A percentile compares a stretch with the other conserved stretches of the same genome.
These are phyloP conservation scores for Xylaria venustula DNA, from an alignment of 495 filamentous ascomycete species.

Conservation along the genomic window DNA sequence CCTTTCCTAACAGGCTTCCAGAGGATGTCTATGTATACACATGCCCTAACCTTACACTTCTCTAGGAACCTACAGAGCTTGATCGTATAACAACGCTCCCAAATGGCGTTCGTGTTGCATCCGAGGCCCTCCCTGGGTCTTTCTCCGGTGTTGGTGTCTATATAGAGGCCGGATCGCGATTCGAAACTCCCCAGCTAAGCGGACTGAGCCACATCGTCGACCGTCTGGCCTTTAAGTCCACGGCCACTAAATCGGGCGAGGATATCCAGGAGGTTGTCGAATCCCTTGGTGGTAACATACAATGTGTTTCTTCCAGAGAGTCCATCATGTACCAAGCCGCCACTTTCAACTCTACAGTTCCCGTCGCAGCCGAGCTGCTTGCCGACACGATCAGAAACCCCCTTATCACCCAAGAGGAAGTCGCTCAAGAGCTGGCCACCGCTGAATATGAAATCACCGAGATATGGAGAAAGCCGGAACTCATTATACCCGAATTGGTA, in stretches of 20 bases:
- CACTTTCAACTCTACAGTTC: slow-evolving; percentile 92
- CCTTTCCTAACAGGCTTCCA: not conserved
- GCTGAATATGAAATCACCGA: slow-evolving; percentile 94
- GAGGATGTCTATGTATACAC: not conserved
- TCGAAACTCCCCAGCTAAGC: slow-evolving; percentile 80
- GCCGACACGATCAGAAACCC: slow-evolving; percentile 95
- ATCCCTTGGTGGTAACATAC: slow-evolving; percentile 87
- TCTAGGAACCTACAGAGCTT: slow-evolving; percentile 81
- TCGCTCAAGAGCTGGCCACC: slow-evolving; percentile 80
- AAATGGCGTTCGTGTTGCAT: slow-evolving; percentile 93
- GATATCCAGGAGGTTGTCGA: slow-evolving; percentile 86
- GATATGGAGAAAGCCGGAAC: slow-evolving; percentile 96
- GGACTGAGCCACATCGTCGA: slow-evolving; percentile 97
- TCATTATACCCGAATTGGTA: slow-evolving; percentile 92
- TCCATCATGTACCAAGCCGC: slow-evolving; percentile 98
- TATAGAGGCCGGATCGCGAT: slow-evolving; percentile 93
- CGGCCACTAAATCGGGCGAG: slow-evolving; percentile 66
- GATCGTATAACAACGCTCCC: slow-evolving; percentile 86
- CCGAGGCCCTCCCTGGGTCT: slow-evolving; percentile 90
- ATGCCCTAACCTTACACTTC: slow-evolving; percentile 17
- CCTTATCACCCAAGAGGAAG: slow-evolving; percentile 84
- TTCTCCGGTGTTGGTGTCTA: slow-evolving; percentile 97
- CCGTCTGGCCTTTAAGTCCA: slow-evolving; percentile 94
- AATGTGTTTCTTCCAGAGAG: slow-evolving; percentile 92
- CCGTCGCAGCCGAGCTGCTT: slow-evolving; percentile 76